Evolutionary conservation across 2,329 filamentous ascomycete species (phyloP).

Genomic region (Diatrype stigma): DNA sequence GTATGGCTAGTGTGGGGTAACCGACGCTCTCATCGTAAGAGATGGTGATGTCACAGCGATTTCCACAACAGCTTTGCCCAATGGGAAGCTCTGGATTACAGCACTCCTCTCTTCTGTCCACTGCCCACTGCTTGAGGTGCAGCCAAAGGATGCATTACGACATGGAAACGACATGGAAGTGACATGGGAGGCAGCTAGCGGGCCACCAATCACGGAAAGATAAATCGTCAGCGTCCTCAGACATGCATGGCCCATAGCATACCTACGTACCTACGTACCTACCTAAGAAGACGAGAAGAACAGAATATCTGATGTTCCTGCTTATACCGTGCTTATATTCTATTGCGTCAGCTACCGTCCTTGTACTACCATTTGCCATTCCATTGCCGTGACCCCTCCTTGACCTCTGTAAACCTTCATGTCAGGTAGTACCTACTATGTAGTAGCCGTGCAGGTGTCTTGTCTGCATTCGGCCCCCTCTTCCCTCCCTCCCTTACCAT

Average conservation of each 20-base stretch:
- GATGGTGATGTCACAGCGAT: constrained; percentile 21
- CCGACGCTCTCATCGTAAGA: not conserved
- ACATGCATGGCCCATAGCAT: too few relatives aligned
- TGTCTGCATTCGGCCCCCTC: too few relatives aligned
- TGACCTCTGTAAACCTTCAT: not conserved
- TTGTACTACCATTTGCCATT: not conserved
- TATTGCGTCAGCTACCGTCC: not conserved
- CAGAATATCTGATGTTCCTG: not conserved
- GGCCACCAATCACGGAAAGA: not conserved
- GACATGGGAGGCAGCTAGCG: not conserved
- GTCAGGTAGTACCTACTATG: too few relatives aligned
- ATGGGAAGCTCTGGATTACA: constrained; percentile 24
- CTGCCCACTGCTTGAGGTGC: not conserved
- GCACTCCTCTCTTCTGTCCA: constrained; percentile 1
- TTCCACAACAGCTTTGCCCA: constrained; percentile 17
- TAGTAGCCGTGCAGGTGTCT: too few relatives aligned
- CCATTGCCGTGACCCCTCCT: too few relatives aligned
- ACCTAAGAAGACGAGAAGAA: too few relatives aligned
- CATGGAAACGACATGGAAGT: not conserved
- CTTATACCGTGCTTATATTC: not conserved
- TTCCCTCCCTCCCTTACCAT: not conserved
- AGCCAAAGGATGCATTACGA: constrained; percentile 13
- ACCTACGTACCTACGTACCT: too few relatives aligned
- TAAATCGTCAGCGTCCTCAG: not conserved
- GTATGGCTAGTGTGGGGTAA: not conserved